These are phyloP conservation scores for Oryza meridionalis DNA, from an alignment of 176 grass and related monocot genomes.

Conservation along the genomic window DNA sequence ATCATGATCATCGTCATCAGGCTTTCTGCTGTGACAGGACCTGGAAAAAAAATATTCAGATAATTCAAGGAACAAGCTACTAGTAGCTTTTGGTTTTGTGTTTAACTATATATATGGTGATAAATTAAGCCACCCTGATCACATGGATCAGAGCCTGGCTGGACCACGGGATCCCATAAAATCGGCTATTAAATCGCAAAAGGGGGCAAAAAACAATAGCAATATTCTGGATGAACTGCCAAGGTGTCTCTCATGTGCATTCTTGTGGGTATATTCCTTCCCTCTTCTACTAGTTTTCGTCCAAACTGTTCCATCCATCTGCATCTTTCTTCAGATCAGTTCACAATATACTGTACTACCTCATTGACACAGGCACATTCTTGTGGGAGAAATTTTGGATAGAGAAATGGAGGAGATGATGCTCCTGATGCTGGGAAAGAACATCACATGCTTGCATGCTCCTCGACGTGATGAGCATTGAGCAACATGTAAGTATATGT, in stretches of 20 bases:
- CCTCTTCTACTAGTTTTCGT: not conserved
- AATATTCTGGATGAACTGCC: slow-evolving; percentile 27
- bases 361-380: not conserved
- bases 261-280: slow-evolving; percentile 44
- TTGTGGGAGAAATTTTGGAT: not conserved
- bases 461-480: slow-evolving; percentile 21
- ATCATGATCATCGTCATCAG: slow-evolving; percentile 17
- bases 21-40: not conserved
- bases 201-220: slow-evolving; percentile 32
- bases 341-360: not conserved
- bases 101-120: not conserved
- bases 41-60: not conserved
- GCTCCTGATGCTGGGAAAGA: not conserved
- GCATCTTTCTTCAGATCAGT: not conserved
- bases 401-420: not conserved
- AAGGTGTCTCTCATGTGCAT: slow-evolving; percentile 40
- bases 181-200: slow-evolving; percentile 50
- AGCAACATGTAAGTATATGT: not conserved
- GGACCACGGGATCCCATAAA: slow-evolving; percentile 45
- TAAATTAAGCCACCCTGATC: slow-evolving; percentile 38
- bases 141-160: slow-evolving; percentile 40
- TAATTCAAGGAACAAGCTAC: not conserved
- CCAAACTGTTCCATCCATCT: not conserved
- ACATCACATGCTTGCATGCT: slow-evolving; percentile 32
- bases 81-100: not conserved